Evolutionary conservation across 768 basidiomycete genomes (phyloP).

Genomic region (Wakefieldia striispora): DNA sequence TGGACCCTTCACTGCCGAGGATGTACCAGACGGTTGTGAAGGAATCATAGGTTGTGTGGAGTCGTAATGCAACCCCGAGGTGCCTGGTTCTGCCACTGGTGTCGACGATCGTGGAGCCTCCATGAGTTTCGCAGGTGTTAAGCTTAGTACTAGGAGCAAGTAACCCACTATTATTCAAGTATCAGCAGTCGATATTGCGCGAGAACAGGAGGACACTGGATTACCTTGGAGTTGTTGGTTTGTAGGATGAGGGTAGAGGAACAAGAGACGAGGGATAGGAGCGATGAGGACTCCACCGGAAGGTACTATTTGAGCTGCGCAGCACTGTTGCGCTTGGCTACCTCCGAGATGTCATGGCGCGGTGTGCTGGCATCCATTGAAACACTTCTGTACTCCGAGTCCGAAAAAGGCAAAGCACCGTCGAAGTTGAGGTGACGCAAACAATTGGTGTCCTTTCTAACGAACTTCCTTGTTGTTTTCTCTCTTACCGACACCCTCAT

Average conservation of each 20-base stretch:
- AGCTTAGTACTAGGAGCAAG: not conserved
- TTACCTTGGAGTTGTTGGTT: slow-evolving; percentile 1
- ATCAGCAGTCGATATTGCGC: not conserved
- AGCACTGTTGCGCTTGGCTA: not conserved
- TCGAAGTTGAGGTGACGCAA: not conserved
- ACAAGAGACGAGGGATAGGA: too few relatives aligned
- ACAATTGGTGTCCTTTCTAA: not conserved
- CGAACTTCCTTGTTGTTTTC: not conserved
- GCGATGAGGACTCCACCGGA: too few relatives aligned
- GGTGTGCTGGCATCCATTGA: too few relatives aligned
- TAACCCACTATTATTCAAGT: slow-evolving; percentile 7
- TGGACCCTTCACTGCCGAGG: slow-evolving; percentile 14
- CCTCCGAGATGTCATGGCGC: too few relatives aligned
- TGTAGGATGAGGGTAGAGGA: not conserved
- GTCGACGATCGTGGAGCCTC: slow-evolving; percentile 7
- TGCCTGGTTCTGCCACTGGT: slow-evolving; percentile 12
- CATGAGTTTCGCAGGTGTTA: slow-evolving; percentile 11
- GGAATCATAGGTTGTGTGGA: slow-evolving; percentile 9
- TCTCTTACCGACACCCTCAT: too few relatives aligned
- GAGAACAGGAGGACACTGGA: not conserved
- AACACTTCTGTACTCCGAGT: too few relatives aligned
- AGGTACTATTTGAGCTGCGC: too few relatives aligned
- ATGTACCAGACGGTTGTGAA: slow-evolving; percentile 3
- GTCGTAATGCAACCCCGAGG: slow-evolving; percentile 1
- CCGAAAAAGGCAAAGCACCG: slow-evolving; percentile 15